phyloP scores from a whole-genome alignment of 177 flowering plant genomes.

The Vitis hybrid region DNA sequence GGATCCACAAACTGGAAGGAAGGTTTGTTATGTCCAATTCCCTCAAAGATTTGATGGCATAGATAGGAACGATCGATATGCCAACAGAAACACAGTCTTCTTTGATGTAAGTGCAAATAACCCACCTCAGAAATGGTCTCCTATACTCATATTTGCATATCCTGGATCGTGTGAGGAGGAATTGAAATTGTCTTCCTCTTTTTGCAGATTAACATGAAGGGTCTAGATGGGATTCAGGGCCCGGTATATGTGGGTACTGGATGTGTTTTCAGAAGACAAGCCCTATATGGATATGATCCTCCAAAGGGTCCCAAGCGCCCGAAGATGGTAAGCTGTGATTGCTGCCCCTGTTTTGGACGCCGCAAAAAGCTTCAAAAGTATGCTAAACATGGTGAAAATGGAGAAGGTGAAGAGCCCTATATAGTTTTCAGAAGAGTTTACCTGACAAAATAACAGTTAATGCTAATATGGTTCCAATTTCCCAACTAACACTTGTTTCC shows the following conservation, averaged over 20 bases:
- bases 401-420: slow-evolving; percentile 27
- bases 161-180: neutral
- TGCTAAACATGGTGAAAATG: slow-evolving; percentile 41
- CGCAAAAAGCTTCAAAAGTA: slow-evolving; percentile 61
- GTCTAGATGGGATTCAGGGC: slow-evolving; percentile 95
- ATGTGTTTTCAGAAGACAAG: slow-evolving; percentile 93
- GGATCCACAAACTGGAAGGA: slow-evolving; percentile 87
- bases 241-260: slow-evolving; percentile 99
- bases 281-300: slow-evolving; percentile 90
- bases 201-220: slow-evolving; percentile 94
- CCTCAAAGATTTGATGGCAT: slow-evolving; percentile 97
- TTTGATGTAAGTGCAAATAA: slow-evolving; percentile 70
- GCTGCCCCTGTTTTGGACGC: slow-evolving; percentile 92
- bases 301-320: slow-evolving; percentile 92
- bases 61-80: slow-evolving; percentile 83
- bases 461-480: no score
- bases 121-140: neutral
- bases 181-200: neutral
- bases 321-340: slow-evolving; percentile 92
- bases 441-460: neutral
- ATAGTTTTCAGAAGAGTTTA: slow-evolving; percentile 36
- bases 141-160: neutral
- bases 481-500: no score
- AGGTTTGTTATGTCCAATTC: slow-evolving; percentile 89
- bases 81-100: slow-evolving; percentile 96